Conservation (phyloP, 352 stramenopile species). For the Pythium sukuiense region DNA sequence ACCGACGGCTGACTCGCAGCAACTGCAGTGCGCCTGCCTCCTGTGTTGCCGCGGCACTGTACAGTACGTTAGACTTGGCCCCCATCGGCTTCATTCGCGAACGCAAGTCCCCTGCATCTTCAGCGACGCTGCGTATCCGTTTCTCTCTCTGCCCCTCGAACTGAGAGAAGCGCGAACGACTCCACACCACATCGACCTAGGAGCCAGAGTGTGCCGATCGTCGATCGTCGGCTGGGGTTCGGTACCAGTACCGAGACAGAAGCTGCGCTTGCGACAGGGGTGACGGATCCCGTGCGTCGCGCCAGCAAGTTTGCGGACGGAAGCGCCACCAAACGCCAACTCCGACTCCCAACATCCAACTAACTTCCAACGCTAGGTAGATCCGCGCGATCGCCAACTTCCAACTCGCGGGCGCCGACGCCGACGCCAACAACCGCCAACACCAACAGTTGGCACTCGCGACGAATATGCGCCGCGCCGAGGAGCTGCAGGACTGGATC, state of each 20-base stretch:
- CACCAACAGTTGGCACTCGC: background rate
- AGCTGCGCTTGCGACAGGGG: constrained; percentile 6
- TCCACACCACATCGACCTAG: background rate
- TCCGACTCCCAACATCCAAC: background rate
- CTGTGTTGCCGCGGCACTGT: background rate
- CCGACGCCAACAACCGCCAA: background rate
- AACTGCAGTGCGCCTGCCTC: background rate
- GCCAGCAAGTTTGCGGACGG: constrained; percentile 4
- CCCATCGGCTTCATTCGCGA: background rate
- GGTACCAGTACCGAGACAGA: background rate
- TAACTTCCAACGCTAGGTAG: background rate
- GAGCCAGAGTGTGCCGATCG: background rate
- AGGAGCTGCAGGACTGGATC: constrained; percentile 87
- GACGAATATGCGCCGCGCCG: constrained; percentile 58
- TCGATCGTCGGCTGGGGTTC: constrained; percentile 3
- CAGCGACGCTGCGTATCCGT: constrained; percentile 6
- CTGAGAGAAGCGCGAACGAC: background rate
- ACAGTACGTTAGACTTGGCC: background rate
- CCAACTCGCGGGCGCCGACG: background rate
- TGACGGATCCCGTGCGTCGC: constrained; percentile 6
- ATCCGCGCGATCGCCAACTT: background rate
- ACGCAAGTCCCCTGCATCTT: constrained; percentile 1
- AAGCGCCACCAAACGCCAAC: background rate
- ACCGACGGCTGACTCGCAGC: constrained; percentile 1
- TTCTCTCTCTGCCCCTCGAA: constrained; percentile 2